Percentiles rank a stretch among this genome's conserved stretches.
Evolutionary conservation across 1,284 basidiomycete genomes (phyloP).

Genomic region (Vanrija humicola): DNA sequence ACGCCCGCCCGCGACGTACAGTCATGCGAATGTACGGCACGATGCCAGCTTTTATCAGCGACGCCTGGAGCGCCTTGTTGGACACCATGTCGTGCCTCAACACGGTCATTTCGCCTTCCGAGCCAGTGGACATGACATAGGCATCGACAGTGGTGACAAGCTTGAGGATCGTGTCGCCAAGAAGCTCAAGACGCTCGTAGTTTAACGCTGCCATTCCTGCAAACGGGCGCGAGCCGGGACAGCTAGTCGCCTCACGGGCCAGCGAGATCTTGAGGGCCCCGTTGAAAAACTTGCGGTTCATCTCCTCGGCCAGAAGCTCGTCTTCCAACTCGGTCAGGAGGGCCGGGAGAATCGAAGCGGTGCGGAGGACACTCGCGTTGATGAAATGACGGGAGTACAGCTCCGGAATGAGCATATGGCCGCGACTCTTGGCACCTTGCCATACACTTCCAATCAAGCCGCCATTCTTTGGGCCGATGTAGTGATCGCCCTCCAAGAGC

Average conservation of each 20-base stretch:
- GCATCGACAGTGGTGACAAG: slow-evolving; percentile 25
- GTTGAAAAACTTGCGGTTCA: slow-evolving; percentile 13
- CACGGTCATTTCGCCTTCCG: slow-evolving; percentile 13
- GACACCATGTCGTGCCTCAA: slow-evolving; percentile 26
- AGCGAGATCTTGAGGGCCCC: slow-evolving; percentile 5
- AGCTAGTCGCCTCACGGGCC: slow-evolving; percentile 27
- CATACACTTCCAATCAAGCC: slow-evolving; percentile 18
- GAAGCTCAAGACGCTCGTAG: slow-evolving; percentile 42
- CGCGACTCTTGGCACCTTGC: background rate
- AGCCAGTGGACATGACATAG: slow-evolving; percentile 7
- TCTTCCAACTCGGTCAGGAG: slow-evolving; percentile 25
- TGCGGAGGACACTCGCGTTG: slow-evolving; percentile 22
- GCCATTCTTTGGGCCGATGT: slow-evolving; percentile 15
- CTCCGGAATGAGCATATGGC: slow-evolving; percentile 20
- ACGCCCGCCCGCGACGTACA: slow-evolving; percentile 19
- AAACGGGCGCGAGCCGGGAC: slow-evolving; percentile 8
- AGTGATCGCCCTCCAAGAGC: slow-evolving; percentile 20
- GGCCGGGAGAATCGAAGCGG: slow-evolving; percentile 23
- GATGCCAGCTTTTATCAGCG: slow-evolving; percentile 22
- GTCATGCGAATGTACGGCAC: slow-evolving; percentile 30
- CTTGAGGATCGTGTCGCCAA: slow-evolving; percentile 42
- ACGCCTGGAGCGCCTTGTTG: slow-evolving; percentile 24
- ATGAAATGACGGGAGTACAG: slow-evolving; percentile 22
- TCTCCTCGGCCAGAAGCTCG: slow-evolving; percentile 25
- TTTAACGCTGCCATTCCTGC: slow-evolving; percentile 5